These are phyloP conservation scores for Cyclotella atomus DNA, from an alignment of 108 stramenopile species.

Conservation along the genomic window DNA sequence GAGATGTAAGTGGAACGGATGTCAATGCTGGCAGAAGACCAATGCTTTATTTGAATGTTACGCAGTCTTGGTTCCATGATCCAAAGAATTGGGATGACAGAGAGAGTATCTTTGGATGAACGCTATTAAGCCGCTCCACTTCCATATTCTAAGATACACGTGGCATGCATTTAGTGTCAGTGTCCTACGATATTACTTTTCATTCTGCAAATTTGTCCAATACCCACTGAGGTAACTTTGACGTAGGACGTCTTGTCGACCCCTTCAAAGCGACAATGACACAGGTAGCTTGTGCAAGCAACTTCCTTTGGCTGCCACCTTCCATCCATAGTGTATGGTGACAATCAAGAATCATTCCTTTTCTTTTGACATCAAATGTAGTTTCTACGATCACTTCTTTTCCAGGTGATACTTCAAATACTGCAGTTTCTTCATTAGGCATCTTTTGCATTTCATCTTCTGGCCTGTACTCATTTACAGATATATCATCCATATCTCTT, in stretches of 20 bases:
- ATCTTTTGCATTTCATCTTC: constrained; percentile 3
- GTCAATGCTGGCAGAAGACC: constrained; percentile 57
- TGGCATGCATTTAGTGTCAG: no score
- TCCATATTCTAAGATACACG: no score
- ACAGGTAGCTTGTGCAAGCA: constrained; percentile 62
- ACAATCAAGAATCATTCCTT: constrained; percentile 70
- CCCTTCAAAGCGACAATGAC: constrained; percentile 60
- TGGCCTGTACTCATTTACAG: neutral
- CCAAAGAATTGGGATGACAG: constrained; percentile 61
- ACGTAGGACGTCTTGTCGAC: constrained; percentile 53
- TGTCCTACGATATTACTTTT: no score
- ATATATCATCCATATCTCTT: constrained; percentile 2
- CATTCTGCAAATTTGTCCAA: constrained; percentile 29
- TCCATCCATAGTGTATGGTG: constrained; percentile 47
- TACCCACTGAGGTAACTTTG: constrained; percentile 58
- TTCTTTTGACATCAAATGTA: constrained; percentile 41
- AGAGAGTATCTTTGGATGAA: constrained; percentile 41
- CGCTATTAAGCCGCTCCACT: no score
- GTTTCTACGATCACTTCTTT: constrained; percentile 48
- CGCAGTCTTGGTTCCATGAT: constrained; percentile 87
- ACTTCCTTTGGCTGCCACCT: constrained; percentile 7
- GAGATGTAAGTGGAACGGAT: constrained; percentile 22
- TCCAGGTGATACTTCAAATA: constrained; percentile 17
- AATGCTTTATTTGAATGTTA: constrained; percentile 81
- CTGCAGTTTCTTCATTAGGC: neutral